phyloP scores from a whole-genome alignment of 2,329 filamentous ascomycete species.

The Ascochyta clinopodiicola region DNA sequence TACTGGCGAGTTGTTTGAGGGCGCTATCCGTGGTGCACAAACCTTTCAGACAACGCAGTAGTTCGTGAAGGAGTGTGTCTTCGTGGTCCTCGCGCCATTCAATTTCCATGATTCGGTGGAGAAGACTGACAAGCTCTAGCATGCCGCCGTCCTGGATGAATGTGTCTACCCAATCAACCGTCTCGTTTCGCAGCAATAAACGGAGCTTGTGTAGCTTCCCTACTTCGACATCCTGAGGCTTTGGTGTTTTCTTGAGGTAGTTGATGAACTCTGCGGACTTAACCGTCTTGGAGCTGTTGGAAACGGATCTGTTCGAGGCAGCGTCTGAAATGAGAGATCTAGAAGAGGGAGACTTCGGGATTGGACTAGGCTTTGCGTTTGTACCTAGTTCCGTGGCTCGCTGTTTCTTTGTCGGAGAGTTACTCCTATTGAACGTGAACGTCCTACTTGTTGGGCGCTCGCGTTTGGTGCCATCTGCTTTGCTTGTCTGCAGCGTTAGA shows the following conservation, averaged over 20 bases:
- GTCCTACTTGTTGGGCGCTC: conserved; percentile 71
- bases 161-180: conserved; percentile 90
- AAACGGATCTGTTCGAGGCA: conserved; percentile 64
- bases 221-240: conserved; percentile 87
- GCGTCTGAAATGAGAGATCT: conserved; percentile 59
- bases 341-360: conserved; percentile 68
- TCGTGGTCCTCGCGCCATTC: conserved; percentile 99
- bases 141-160: conserved; percentile 92
- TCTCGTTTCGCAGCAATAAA: conserved; percentile 89
- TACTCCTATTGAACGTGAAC: conserved; percentile 78
- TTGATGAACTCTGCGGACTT: conserved; percentile 83
- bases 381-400: conserved; percentile 62
- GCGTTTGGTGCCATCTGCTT: conserved; percentile 44
- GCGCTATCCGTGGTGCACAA: conserved; percentile 90
- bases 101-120: conserved; percentile 91
- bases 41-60: conserved; percentile 90
- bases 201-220: conserved; percentile 93
- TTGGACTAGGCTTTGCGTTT: conserved; percentile 76
- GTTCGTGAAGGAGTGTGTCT: conserved; percentile 89
- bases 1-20: conserved; percentile 78
- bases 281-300: conserved; percentile 75
- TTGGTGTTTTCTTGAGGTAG: conserved; percentile 80
- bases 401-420: conserved; percentile 76
- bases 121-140: conserved; percentile 83
- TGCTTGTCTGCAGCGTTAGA: conserved; percentile 24